Evolutionary conservation across 371 early-diverging fungal species (phyloP).

Genomic region (Homolaphlyctis polyrhiza): DNA sequence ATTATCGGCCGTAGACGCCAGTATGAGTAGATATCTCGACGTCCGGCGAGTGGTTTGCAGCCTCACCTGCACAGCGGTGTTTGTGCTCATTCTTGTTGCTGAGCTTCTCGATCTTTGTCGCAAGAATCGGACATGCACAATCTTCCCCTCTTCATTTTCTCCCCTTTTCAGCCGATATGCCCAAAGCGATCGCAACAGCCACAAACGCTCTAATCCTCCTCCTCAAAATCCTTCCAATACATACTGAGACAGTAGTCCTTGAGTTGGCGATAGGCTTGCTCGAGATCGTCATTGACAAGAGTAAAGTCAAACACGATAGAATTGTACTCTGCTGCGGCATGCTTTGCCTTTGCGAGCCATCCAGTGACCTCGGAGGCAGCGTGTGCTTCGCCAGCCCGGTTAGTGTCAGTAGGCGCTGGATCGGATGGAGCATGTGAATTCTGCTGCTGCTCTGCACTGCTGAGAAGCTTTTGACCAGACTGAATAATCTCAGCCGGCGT

Average conservation of each 20-base stretch:
- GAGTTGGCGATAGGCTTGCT: slow-evolving; percentile 62
- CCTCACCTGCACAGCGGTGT: too few species aligned
- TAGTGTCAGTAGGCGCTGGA: background rate
- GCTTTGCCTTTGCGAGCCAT: slow-evolving; percentile 3
- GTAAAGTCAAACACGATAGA: slow-evolving; percentile 3
- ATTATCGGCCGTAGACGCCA: too few species aligned
- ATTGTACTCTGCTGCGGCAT: background rate
- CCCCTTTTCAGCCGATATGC: too few species aligned
- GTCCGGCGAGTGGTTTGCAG: too few species aligned
- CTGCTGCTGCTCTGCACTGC: background rate
- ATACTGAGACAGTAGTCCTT: slow-evolving; percentile 10
- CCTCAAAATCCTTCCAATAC: slow-evolving; percentile 7
- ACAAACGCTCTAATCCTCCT: background rate
- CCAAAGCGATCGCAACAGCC: too few species aligned
- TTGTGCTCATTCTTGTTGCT: too few species aligned
- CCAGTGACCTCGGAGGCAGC: background rate
- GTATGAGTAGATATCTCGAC: too few species aligned
- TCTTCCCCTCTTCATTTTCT: too few species aligned
- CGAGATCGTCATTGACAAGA: slow-evolving; percentile 82
- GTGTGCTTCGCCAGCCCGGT: background rate
- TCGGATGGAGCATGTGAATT: background rate
- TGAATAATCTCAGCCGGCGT: slow-evolving; percentile 39
- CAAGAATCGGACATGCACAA: too few species aligned
- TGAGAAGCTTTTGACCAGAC: background rate
- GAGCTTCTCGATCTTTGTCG: too few species aligned